phyloP scores from a whole-genome alignment of 768 basidiomycete genomes.

The Boletus sp. region DNA sequence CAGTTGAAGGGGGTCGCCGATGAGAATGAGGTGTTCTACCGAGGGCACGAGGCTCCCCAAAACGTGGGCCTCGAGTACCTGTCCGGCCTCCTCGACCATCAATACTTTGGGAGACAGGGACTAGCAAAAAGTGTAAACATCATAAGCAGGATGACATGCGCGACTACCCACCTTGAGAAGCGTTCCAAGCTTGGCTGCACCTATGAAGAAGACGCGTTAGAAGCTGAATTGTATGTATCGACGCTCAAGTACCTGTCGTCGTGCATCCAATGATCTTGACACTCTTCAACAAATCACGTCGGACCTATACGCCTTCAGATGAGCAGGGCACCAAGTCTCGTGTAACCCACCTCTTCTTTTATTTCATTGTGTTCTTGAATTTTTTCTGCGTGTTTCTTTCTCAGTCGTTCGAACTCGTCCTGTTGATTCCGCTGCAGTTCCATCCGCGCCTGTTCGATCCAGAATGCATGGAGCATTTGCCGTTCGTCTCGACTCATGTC shows the following conservation, averaged over 20 bases:
- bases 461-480: constrained; percentile 39
- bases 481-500: constrained; percentile 52
- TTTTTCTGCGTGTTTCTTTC: constrained; percentile 41
- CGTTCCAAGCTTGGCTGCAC: constrained; percentile 64
- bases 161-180: constrained; percentile 49
- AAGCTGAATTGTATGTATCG: not conserved
- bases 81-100: constrained; percentile 79
- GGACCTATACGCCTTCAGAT: constrained; percentile 38
- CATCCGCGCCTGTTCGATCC: constrained; percentile 44
- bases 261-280: constrained; percentile 74
- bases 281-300: constrained; percentile 50
- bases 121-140: constrained; percentile 32
- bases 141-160: not conserved
- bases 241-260: constrained; percentile 54
- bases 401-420: constrained; percentile 43
- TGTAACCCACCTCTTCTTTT: constrained; percentile 51
- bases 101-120: constrained; percentile 58
- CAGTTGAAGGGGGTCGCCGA: constrained; percentile 79
- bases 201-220: constrained; percentile 31
- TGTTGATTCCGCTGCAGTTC: constrained; percentile 29
- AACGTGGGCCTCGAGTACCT: constrained; percentile 78
- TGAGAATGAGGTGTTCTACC: constrained; percentile 71
- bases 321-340: not conserved
- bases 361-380: constrained; percentile 37
- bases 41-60: constrained; percentile 61